Conservation (phyloP, 768 basidiomycete genomes). For the Boletus pseudo-olivaceus region DNA sequence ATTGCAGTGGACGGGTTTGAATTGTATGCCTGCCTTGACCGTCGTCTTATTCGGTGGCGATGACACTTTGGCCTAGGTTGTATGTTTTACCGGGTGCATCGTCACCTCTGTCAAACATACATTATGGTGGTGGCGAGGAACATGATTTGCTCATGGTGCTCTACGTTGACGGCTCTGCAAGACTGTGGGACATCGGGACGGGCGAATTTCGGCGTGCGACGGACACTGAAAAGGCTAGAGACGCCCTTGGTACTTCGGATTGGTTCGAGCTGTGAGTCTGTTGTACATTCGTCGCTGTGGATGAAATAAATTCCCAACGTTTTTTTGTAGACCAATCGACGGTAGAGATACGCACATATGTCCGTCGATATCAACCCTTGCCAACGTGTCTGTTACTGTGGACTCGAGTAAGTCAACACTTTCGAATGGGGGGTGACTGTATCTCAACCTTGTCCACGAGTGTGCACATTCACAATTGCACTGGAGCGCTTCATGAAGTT, state of each 20-base stretch:
- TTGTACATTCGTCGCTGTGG: neutral
- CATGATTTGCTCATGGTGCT: constrained; percentile 68
- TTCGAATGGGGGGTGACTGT: constrained; percentile 11
- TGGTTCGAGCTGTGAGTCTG: constrained; percentile 68
- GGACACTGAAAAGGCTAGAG: constrained; percentile 69
- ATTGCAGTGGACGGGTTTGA: constrained; percentile 71
- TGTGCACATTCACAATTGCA: constrained; percentile 46
- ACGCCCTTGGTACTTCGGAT: constrained; percentile 63
- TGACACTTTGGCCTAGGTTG: constrained; percentile 43
- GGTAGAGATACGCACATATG: constrained; percentile 25
- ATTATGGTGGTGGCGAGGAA: constrained; percentile 46
- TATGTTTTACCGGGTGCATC: constrained; percentile 80
- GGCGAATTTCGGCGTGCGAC: constrained; percentile 86
- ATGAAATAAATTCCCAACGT: neutral
- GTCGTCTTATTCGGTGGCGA: neutral
- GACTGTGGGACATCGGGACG: constrained; percentile 84
- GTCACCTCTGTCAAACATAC: constrained; percentile 61
- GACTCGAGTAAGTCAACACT: constrained; percentile 23
- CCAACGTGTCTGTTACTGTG: constrained; percentile 11
- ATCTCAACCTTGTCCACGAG: constrained; percentile 33
- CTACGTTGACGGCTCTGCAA: constrained; percentile 71
- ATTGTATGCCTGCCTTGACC: constrained; percentile 52
- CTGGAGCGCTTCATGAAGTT: constrained; percentile 51
- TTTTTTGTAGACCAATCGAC: constrained; percentile 22
- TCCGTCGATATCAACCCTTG: constrained; percentile 24